These are phyloP conservation scores for Afroboletus lepidellus DNA, from an alignment of 1,284 basidiomycete species.

Conservation along the genomic window DNA sequence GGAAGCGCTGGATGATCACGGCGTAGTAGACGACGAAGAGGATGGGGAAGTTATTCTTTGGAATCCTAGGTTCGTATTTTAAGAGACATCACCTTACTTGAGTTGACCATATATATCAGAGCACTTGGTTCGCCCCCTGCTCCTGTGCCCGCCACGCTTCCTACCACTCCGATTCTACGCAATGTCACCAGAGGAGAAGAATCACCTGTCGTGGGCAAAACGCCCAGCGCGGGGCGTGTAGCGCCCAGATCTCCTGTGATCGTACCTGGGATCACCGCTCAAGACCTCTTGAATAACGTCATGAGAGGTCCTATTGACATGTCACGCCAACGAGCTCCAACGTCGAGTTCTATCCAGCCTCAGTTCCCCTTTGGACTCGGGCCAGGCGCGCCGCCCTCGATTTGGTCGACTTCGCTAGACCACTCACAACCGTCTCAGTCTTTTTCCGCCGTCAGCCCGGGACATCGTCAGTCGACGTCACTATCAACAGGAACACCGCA, in stretches of 20 bases:
- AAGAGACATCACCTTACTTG: not conserved
- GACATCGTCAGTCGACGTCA: constrained; percentile 20
- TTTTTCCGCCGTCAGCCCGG: constrained; percentile 8
- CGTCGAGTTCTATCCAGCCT: constrained; percentile 36
- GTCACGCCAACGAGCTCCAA: constrained; percentile 28
- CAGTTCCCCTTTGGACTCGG: constrained; percentile 47
- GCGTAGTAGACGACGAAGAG: constrained; percentile 37
- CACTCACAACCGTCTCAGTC: constrained; percentile 21
- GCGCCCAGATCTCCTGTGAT: constrained; percentile 24
- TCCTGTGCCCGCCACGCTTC: constrained; percentile 13
- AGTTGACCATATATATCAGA: constrained; percentile 26
- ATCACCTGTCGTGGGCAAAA: constrained; percentile 18
- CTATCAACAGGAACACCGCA: constrained; percentile 12
- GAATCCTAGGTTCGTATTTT: constrained; percentile 50
- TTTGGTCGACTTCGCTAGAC: constrained; percentile 55
- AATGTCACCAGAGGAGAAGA: constrained; percentile 31
- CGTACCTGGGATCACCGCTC: constrained; percentile 49
- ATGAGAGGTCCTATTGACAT: constrained; percentile 33
- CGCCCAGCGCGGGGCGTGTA: constrained; percentile 21
- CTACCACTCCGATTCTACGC: constrained; percentile 20
- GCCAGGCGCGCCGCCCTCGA: constrained; percentile 42
- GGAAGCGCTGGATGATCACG: constrained; percentile 48
- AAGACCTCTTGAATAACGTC: constrained; percentile 61
- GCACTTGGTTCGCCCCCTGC: constrained; percentile 37
- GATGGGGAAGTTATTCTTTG: constrained; percentile 66